A percentile compares a stretch with the other conserved stretches of the same genome.
Evolutionary conservation across 257 asterid genomes (phyloP).

Genomic region (Anisodus tanguticus): DNA sequence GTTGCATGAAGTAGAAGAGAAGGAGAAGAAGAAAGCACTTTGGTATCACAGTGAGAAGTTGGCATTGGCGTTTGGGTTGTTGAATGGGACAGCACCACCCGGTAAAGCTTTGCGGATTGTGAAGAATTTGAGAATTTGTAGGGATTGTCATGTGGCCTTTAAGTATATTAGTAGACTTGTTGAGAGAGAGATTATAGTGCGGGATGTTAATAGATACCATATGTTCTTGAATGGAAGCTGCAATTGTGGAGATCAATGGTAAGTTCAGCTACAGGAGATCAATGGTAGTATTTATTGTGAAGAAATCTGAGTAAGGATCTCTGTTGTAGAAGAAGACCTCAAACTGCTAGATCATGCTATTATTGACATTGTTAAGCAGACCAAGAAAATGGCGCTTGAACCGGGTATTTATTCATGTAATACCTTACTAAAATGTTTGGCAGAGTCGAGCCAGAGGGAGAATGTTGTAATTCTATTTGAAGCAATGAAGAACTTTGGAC

Average conservation of each 20-base stretch:
- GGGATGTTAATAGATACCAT: slow-evolving; percentile 76
- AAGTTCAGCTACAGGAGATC: slow-evolving; percentile 43
- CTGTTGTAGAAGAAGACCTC: too few species aligned
- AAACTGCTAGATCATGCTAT: too few species aligned
- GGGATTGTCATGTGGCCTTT: slow-evolving; percentile 71
- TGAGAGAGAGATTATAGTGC: slow-evolving; percentile 67
- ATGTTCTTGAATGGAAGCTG: slow-evolving; percentile 69
- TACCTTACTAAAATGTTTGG: slow-evolving; percentile 66
- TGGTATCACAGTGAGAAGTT: slow-evolving; percentile 72
- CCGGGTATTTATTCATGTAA: slow-evolving; percentile 55
- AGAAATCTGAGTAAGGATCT: not conserved
- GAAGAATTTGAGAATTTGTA: slow-evolving; percentile 74
- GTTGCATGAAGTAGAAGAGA: slow-evolving; percentile 54
- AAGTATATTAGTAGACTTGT: slow-evolving; percentile 60
- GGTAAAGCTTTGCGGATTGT: slow-evolving; percentile 73
- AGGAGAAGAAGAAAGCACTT: slow-evolving; percentile 58
- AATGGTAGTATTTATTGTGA: not conserved
- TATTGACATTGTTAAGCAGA: not conserved
- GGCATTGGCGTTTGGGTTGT: slow-evolving; percentile 72
- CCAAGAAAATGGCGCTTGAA: slow-evolving; percentile 48
- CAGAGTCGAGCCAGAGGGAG: slow-evolving; percentile 48
- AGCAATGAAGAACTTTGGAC: slow-evolving; percentile 59
- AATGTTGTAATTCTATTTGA: slow-evolving; percentile 40
- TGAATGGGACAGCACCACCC: slow-evolving; percentile 61
- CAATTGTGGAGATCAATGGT: slow-evolving; percentile 59